Conservation (phyloP, 176 grass and related monocot species). For the Zoysia pacifica region DNA sequence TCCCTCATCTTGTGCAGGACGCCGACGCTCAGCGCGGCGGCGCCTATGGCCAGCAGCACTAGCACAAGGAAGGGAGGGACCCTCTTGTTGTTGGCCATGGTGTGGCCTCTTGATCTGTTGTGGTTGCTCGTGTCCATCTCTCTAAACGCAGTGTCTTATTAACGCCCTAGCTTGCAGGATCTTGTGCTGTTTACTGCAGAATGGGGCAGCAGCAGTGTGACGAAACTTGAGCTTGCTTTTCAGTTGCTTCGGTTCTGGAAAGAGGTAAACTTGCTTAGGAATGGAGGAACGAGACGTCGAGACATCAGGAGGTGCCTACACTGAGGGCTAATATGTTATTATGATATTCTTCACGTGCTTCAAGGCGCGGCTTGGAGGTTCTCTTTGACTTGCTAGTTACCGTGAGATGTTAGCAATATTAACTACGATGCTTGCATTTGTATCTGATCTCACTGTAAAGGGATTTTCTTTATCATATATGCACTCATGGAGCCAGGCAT, state of each 20-base stretch:
- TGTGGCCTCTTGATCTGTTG: conserved; percentile 45
- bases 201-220: conserved; percentile 23
- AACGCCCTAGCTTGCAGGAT: conserved; percentile 16
- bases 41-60: conserved; percentile 61
- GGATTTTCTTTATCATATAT: conserved; percentile 28
- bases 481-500: background rate
- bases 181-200: conserved; percentile 46
- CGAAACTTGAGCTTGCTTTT: conserved; percentile 46
- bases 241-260: conserved; percentile 55
- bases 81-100: conserved; percentile 52
- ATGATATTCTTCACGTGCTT: conserved; percentile 21
- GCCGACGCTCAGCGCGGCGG: conserved; percentile 57
- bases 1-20: conserved; percentile 94
- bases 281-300: conserved; percentile 29
- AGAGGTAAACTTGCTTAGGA: conserved; percentile 43
- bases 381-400: conserved; percentile 29
- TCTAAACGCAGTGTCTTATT: conserved; percentile 36
- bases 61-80: conserved; percentile 54
- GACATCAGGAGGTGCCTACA: background rate
- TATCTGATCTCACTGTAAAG: conserved; percentile 20
- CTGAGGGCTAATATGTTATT: conserved; percentile 4
- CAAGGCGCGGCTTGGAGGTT: conserved; percentile 21
- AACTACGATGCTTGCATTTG: conserved; percentile 40
- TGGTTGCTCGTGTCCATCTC: conserved; percentile 47
- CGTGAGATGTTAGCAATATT: conserved; percentile 24